Base-by-base conservation (phyloP, 345 rosid species). In the Eucalyptus lansdowneana region DNA sequence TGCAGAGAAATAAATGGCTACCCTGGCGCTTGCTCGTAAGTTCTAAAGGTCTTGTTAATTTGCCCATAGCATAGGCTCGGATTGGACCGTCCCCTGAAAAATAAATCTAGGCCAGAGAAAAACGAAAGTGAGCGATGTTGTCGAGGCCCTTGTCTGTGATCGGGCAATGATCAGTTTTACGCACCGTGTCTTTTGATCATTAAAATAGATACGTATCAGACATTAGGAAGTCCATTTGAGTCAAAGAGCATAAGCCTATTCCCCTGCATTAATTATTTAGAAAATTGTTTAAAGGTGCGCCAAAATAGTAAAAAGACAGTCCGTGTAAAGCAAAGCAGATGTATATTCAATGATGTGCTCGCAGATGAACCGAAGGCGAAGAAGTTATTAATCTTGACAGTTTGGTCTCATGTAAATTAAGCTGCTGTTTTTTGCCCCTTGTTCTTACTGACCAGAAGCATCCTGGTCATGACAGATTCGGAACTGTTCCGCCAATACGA, bases 1-100 rank as follows among this genome's bases (percentile, higher is more conserved):
- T 93, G 94, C 89, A 88, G 93, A 89, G 94, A 93, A 91, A 91
- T 93, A 89, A 93, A 92, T 69, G 92, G 89, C 34, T 93, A 93
- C 88, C 92, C 93, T 6, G 90, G 89, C 47, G 89, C 88, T 40
- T 93, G 94, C 90, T 92, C 92, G 93, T 93, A 92, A 88, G 93
- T 90, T 22, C 62, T 22, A 12, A 17, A 11, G 11, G 81, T 76
- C 85, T 11, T 76, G 85, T 21, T 40, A 6, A 40, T 40, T 40
- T 76, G 47, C 85, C 3, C 47, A 11, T 22, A 40, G 83, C 83
- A 37, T 40, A 9, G 45, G 47, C 47, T 21, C 5, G 13, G 83
- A 40, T 37, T 72, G 83, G 83, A 11, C 83, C 1, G 15, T 21
- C 83, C 83, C 4, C 62, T 17, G 80, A 69, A 69, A 69, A 9